Percentiles rank a stretch among this genome's conserved stretches.
Conservation (phyloP, 2,329 filamentous ascomycete genomes). For the Cladosporium sp. region DNA sequence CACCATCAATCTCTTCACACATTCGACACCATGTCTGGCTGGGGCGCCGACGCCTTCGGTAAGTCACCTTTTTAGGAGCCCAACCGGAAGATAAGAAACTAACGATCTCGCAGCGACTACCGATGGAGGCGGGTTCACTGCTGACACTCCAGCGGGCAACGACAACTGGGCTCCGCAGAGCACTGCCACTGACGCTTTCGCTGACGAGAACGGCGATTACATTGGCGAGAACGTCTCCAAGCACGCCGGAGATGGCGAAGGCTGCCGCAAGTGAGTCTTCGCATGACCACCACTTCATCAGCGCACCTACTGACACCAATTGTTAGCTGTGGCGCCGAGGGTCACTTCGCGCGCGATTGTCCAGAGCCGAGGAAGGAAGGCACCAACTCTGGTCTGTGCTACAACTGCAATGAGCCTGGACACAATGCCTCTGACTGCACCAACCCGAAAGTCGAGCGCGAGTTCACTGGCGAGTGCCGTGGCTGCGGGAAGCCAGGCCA, state of each 20-base stretch:
- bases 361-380: slow-evolving; percentile 35
- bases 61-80: slow-evolving; percentile 2
- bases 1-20: neutral
- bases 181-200: neutral
- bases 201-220: slow-evolving; percentile 14
- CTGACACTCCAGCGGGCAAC: slow-evolving; percentile 14
- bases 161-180: slow-evolving; percentile 14
- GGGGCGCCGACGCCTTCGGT: slow-evolving; percentile 21
- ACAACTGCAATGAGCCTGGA: slow-evolving; percentile 57
- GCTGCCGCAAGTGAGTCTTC: slow-evolving; percentile 40
- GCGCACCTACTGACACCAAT: slow-evolving; percentile 25
- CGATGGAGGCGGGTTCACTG: slow-evolving; percentile 19
- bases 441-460: slow-evolving; percentile 50
- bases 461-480: slow-evolving; percentile 57
- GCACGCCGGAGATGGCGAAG: slow-evolving; percentile 28
- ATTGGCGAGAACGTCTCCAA: slow-evolving; percentile 25
- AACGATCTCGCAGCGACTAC: slow-evolving; percentile 3
- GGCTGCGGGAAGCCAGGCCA: slow-evolving; percentile 54
- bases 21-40: slow-evolving; percentile 20
- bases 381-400: slow-evolving; percentile 47
- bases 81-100: neutral
- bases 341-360: slow-evolving; percentile 48
- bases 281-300: neutral
- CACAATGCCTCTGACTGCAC: slow-evolving; percentile 62
- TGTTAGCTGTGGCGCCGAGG: slow-evolving; percentile 38